Conservation (phyloP, 1,284 basidiomycete species). For the Termitomyces sp. region DNA sequence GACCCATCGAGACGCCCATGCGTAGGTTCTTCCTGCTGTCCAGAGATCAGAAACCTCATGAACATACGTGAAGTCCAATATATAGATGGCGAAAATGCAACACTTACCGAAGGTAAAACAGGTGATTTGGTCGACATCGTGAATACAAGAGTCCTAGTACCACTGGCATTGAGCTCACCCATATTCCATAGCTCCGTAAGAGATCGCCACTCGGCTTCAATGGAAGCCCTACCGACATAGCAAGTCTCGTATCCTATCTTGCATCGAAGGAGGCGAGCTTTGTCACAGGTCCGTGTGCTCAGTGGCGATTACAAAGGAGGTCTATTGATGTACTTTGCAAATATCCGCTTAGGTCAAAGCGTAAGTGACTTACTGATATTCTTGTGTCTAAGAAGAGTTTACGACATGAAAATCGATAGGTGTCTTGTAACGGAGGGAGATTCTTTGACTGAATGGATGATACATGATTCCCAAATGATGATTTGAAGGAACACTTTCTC, state of each 20-base stretch:
- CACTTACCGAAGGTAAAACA: neutral
- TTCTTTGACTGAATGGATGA: neutral
- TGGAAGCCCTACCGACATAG: constrained; percentile 20
- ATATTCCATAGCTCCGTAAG: constrained; percentile 3
- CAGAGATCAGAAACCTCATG: neutral
- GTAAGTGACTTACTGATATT: neutral
- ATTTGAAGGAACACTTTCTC: neutral
- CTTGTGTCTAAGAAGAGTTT: neutral
- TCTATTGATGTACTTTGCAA: neutral
- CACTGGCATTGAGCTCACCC: neutral
- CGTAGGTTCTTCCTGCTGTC: constrained; percentile 17
- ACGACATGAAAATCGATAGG: neutral
- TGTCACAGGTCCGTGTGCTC: constrained; percentile 19
- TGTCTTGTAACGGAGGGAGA: neutral
- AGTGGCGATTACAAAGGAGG: neutral
- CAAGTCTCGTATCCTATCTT: constrained; percentile 21
- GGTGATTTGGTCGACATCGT: constrained; percentile 9
- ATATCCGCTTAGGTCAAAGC: neutral
- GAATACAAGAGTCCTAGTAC: neutral
- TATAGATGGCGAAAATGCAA: constrained; percentile 2
- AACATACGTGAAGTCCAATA: neutral
- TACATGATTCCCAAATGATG: too few species aligned
- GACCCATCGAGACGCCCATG: constrained; percentile 25
- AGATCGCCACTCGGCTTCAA: constrained; percentile 4
- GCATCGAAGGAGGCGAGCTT: constrained; percentile 22